These are phyloP conservation scores for Tulasnella sp. DNA, from an alignment of 768 basidiomycete species.

Conservation along the genomic window DNA sequence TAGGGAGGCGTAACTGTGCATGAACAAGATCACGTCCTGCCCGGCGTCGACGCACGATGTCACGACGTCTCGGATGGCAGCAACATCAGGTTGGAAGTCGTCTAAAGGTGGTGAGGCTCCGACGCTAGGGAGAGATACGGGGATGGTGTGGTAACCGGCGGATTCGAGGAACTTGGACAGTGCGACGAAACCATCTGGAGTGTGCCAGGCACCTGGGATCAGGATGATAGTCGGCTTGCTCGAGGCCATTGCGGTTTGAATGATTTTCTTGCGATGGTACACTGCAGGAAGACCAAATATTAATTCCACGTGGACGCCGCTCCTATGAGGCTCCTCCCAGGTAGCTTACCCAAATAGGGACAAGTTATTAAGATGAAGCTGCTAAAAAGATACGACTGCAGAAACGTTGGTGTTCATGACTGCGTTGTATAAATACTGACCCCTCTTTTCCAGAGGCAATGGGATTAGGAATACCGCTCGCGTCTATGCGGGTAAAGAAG, in stretches of 20 bases:
- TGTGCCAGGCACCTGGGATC: not conserved
- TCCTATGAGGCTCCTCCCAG: no score
- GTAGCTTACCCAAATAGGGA: no score
- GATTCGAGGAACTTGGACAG: not conserved
- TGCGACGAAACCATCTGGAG: not conserved
- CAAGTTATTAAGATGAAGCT: no score
- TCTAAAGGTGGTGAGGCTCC: not conserved
- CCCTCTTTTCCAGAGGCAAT: no score
- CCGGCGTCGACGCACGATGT: not conserved
- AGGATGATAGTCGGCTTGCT: not conserved
- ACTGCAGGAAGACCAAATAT: no score
- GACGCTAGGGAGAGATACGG: not conserved
- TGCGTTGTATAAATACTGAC: no score
- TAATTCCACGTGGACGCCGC: no score
- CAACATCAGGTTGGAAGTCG: not conserved
- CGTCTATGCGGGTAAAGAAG: no score
- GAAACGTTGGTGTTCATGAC: no score
- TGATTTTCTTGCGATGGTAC: no score
- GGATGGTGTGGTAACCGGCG: not conserved
- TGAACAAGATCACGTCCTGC: not conserved
- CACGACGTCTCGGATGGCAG: not conserved
- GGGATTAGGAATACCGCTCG: no score
- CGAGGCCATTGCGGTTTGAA: not conserved
- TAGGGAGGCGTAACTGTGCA: not conserved
- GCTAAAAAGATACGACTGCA: no score